Percentiles rank a stretch among this genome's conserved stretches.
These are phyloP conservation scores for Komagataella kurtzmanii DNA, from an alignment of 805 yeast genomes.

Conservation along the genomic window DNA sequence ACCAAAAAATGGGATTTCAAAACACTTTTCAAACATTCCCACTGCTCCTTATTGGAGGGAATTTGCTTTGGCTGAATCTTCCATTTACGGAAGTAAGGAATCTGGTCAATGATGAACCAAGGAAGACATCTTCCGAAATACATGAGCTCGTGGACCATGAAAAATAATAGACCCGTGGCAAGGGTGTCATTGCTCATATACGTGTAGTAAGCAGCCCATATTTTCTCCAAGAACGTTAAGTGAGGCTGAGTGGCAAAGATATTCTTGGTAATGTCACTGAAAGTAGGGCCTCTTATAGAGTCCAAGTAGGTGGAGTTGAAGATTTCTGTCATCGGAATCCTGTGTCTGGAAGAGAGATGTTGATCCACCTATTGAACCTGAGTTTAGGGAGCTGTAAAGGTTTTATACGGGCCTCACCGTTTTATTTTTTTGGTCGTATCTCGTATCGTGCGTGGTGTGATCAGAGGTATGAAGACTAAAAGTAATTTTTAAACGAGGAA, in stretches of 20 bases:
- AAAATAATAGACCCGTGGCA: conserved; percentile 45
- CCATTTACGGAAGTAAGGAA: conserved; percentile 36
- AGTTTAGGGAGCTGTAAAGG: background rate
- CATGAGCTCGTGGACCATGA: conserved; percentile 39
- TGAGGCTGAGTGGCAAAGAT: conserved; percentile 26
- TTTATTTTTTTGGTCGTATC: background rate
- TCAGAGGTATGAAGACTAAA: background rate
- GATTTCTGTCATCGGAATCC: conserved; percentile 14
- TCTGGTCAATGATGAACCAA: conserved; percentile 40
- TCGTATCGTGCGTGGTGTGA: background rate
- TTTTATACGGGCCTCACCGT: background rate
- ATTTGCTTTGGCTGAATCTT: conserved; percentile 40
- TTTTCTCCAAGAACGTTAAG: conserved; percentile 26
- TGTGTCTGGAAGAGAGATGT: background rate
- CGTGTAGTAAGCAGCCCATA: conserved; percentile 44
- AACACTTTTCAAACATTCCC: conserved; percentile 50
- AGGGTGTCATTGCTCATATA: conserved; percentile 40
- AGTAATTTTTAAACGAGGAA: background rate
- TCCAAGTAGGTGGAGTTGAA: conserved; percentile 17
- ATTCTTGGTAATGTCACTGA: conserved; percentile 19
- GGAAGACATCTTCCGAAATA: conserved; percentile 49
- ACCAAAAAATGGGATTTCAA: conserved; percentile 41
- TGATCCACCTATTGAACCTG: background rate
- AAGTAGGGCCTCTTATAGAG: conserved; percentile 12
- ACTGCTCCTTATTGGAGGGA: conserved; percentile 42